Evolutionary conservation across 1,139 yeast genomes (phyloP).

Genomic region (Wickerhamiella infanticola): DNA sequence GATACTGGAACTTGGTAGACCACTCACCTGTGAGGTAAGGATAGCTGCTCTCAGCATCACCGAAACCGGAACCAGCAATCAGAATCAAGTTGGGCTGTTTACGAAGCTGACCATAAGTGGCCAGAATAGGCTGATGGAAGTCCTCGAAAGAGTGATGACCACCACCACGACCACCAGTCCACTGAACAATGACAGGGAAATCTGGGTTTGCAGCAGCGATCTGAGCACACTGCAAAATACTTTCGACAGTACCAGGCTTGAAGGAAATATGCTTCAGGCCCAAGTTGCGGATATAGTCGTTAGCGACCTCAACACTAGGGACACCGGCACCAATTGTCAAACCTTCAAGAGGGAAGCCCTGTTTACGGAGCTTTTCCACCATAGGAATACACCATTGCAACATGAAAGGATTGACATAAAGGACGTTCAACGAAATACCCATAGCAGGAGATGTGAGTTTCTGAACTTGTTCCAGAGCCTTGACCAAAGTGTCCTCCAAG

Average conservation of each 20-base stretch:
- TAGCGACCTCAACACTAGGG: constrained; percentile 92
- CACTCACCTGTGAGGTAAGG: constrained; percentile 96
- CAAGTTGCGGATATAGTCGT: constrained; percentile 84
- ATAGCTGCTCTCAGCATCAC: constrained; percentile 90
- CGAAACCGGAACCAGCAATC: constrained; percentile 97
- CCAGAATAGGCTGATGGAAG: constrained; percentile 93
- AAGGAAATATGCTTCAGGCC: constrained; percentile 90
- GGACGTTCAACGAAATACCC: constrained; percentile 80
- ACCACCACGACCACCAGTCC: constrained; percentile 99
- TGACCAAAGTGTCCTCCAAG: constrained; percentile 49
- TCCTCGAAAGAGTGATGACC: constrained; percentile 99
- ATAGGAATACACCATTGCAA: constrained; percentile 98
- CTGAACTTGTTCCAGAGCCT: constrained; percentile 57
- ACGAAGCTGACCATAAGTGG: constrained; percentile 91
- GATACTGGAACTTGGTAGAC: constrained; percentile 72
- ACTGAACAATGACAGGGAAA: constrained; percentile 93
- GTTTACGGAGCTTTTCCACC: constrained; percentile 72
- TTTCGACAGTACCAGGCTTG: constrained; percentile 95
- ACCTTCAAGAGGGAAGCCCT: constrained; percentile 92
- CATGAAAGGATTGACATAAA: constrained; percentile 94
- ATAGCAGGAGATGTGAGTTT: constrained; percentile 53
- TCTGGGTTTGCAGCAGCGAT: constrained; percentile 92
- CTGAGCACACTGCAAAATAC: constrained; percentile 68
- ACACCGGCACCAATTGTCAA: constrained; percentile 99
- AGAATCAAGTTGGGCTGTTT: constrained; percentile 76